Evolutionary conservation across 129 eudicot genomes (phyloP).

Genomic region (Gnaphalium uliginosum): DNA sequence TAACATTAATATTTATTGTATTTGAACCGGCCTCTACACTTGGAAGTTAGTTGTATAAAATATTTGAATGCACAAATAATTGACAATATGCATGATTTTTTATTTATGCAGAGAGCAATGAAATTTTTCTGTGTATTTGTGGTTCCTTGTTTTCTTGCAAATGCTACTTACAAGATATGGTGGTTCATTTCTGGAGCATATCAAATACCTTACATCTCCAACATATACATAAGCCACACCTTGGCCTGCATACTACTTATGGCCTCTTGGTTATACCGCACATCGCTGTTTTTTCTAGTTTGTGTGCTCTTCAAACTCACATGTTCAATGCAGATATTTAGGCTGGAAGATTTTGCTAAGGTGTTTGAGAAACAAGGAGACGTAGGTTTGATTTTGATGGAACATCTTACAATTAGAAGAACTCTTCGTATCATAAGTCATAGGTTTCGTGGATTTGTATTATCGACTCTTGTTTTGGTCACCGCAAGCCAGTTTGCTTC

Average conservation of each 20-base stretch:
- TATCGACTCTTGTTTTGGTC: constrained; percentile 54
- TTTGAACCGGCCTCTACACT: too few species aligned
- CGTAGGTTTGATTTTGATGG: constrained; percentile 57
- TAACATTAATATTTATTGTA: too few species aligned
- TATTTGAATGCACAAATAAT: neutral
- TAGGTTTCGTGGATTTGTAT: constrained; percentile 65
- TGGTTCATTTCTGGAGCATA: constrained; percentile 68
- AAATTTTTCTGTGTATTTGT: constrained; percentile 62
- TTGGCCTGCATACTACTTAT: constrained; percentile 49
- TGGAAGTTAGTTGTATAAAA: too few species aligned
- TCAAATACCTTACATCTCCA: constrained; percentile 57
- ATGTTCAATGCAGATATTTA: constrained; percentile 67
- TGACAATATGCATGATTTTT: neutral
- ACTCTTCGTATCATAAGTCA: constrained; percentile 76
- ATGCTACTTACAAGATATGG: constrained; percentile 69
- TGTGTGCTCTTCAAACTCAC: constrained; percentile 71
- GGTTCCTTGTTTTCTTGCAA: constrained; percentile 65
- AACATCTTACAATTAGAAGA: constrained; percentile 78
- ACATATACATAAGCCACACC: constrained; percentile 48
- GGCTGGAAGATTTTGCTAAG: constrained; percentile 69
- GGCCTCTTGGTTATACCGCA: constrained; percentile 72
- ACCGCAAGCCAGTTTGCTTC: constrained; percentile 74
- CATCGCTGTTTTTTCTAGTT: constrained; percentile 61
- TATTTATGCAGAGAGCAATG: constrained; percentile 63
- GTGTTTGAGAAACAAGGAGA: constrained; percentile 67